Conservation (phyloP, 192 early-diverging fungal genomes). For the Geranomyces variabilis region DNA sequence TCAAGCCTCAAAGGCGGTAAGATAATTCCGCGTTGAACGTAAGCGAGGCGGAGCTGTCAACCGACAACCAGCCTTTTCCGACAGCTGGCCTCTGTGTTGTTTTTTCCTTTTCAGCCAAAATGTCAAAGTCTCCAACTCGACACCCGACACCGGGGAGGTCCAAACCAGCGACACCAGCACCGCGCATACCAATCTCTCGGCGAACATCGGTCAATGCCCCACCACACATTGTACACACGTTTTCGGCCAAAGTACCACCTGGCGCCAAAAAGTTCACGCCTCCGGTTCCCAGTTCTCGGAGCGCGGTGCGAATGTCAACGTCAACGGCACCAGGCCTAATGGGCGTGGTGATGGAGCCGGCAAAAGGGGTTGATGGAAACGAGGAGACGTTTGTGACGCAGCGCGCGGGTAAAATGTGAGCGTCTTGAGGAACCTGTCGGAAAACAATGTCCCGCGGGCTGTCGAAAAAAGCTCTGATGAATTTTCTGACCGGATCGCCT, state of each 20-base stretch:
- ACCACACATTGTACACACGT: constrained; percentile 4
- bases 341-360: constrained; percentile 29
- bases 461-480: neutral
- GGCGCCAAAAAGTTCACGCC: constrained; percentile 5
- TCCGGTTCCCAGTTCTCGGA: neutral
- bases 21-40: too few species aligned
- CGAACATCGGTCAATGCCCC: neutral
- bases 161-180: too few species aligned
- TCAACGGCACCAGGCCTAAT: neutral
- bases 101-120: too few species aligned
- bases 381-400: constrained; percentile 59
- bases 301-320: neutral
- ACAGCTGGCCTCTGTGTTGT: too few species aligned
- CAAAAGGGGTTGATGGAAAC: constrained; percentile 14
- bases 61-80: too few species aligned
- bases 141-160: too few species aligned
- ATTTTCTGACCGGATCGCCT: too few species aligned
- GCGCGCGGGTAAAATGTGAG: constrained; percentile 56
- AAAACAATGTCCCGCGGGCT: too few species aligned
- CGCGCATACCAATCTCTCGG: too few species aligned
- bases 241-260: constrained; percentile 9
- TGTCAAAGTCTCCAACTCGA: too few species aligned
- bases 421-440: neutral
- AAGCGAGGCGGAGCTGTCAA: too few species aligned
- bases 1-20: too few species aligned